These are phyloP conservation scores for Monoraphidium neglectum DNA, from an alignment of 139 green algal species.

Conservation along the genomic window DNA sequence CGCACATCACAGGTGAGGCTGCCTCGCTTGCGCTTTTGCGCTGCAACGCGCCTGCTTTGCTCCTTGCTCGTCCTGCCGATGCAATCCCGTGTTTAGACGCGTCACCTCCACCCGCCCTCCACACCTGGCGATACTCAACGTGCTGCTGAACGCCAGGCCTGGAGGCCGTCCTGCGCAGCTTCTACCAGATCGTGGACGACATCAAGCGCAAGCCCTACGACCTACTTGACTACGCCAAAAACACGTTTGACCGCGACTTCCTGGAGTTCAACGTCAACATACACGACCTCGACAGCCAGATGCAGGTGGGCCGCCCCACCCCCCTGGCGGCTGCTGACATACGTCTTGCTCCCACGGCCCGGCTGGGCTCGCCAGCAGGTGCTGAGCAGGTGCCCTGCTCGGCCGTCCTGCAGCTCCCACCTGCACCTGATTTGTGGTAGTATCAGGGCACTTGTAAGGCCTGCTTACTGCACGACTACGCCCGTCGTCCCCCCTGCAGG, in stretches of 20 bases:
- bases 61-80: too few species aligned
- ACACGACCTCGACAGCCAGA: constrained; percentile 88
- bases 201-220: constrained; percentile 91
- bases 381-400: too few species aligned
- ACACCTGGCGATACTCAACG: neutral
- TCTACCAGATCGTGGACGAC: constrained; percentile 88
- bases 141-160: constrained; percentile 27
- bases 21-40: too few species aligned
- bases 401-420: too few species aligned
- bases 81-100: constrained; percentile 17
- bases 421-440: too few species aligned
- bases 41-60: too few species aligned
- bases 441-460: too few species aligned
- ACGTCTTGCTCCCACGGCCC: too few species aligned
- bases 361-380: too few species aligned
- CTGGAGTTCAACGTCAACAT: constrained; percentile 97
- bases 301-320: constrained; percentile 55
- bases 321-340: too few species aligned
- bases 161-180: constrained; percentile 71
- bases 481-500: constrained; percentile 69
- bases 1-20: constrained; percentile 87
- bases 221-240: constrained; percentile 85
- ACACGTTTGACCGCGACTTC: constrained; percentile 90
- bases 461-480: too few species aligned
- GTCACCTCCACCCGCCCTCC: neutral